phyloP scores from a whole-genome alignment of 2,329 filamentous ascomycete genomes.

The Paecilomyces niveus region DNA sequence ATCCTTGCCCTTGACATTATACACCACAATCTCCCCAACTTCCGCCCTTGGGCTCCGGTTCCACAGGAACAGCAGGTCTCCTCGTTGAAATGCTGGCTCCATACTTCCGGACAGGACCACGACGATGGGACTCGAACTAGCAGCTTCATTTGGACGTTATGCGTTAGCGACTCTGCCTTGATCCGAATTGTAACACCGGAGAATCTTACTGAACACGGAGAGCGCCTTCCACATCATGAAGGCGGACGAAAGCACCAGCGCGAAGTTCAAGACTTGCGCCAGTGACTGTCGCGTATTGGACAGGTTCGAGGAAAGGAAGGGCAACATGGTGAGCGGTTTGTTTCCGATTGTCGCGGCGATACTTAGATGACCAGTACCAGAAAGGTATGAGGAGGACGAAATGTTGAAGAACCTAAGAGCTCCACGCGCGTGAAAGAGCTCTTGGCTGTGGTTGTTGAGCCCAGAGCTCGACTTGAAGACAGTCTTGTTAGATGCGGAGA shows the following conservation, averaged over 20 bases:
- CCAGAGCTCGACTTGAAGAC: background rate
- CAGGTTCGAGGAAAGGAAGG: slow-evolving; percentile 50
- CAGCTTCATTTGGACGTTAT: slow-evolving; percentile 31
- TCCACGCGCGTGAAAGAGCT: background rate
- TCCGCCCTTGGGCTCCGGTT: slow-evolving; percentile 56
- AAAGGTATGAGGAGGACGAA: background rate
- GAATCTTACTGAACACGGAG: slow-evolving; percentile 49
- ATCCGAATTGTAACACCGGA: background rate
- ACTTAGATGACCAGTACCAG: background rate
- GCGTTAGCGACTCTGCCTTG: background rate
- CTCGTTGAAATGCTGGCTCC: slow-evolving; percentile 61
- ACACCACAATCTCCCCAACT: slow-evolving; percentile 67
- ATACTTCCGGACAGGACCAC: slow-evolving; percentile 61
- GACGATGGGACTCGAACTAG: slow-evolving; percentile 65
- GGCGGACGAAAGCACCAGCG: slow-evolving; percentile 78
- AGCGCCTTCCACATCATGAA: slow-evolving; percentile 97
- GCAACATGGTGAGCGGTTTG: slow-evolving; percentile 53
- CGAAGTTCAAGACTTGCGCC: slow-evolving; percentile 81
- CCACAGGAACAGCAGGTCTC: slow-evolving; percentile 59
- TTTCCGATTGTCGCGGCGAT: background rate
- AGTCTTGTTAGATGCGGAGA: background rate
- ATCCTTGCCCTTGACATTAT: slow-evolving; percentile 85
- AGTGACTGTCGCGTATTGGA: slow-evolving; percentile 72
- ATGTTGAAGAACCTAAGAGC: background rate
- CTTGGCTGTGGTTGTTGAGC: background rate